phyloP scores from a whole-genome alignment of 1,284 basidiomycete genomes.

The Tremellales sp. region DNA sequence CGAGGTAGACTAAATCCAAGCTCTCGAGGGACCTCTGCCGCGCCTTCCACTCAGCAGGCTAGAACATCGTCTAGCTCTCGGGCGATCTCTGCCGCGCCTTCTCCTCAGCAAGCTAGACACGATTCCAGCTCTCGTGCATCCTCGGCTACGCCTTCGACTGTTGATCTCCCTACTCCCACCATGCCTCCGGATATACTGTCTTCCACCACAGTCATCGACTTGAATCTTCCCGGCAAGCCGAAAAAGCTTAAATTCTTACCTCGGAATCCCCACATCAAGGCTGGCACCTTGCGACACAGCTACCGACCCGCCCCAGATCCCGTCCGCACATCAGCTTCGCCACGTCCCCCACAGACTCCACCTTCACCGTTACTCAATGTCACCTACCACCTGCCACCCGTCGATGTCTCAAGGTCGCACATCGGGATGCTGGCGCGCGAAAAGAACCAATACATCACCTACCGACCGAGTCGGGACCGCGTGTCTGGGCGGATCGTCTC shows the following conservation, averaged over 20 bases:
- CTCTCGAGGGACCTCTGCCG: background rate
- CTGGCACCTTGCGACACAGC: background rate
- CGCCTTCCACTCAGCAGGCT: background rate
- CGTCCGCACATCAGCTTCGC: background rate
- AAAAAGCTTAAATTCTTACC: too few relatives aligned
- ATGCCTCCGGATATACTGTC: too few relatives aligned
- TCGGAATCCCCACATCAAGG: too few relatives aligned
- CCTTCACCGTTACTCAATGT: too few relatives aligned
- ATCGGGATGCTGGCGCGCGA: constrained; percentile 31
- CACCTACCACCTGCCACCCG: background rate
- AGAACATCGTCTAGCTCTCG: background rate
- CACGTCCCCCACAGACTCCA: too few relatives aligned
- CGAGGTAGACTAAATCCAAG: background rate
- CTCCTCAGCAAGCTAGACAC: background rate
- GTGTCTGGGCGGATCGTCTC: constrained; percentile 10
- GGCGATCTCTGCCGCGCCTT: background rate
- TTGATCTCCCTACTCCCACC: too few relatives aligned
- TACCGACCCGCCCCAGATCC: background rate
- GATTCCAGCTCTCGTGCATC: background rate
- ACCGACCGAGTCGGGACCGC: constrained; percentile 11
- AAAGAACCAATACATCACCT: constrained; percentile 25
- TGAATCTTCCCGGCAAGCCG: too few relatives aligned
- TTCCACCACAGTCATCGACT: too few relatives aligned
- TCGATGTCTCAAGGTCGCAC: constrained; percentile 8
- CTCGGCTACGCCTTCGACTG: background rate